Percentiles rank a stretch among this genome's conserved stretches.
Conservation (phyloP, 345 rosid species). For the Hirschfeldia incana region DNA sequence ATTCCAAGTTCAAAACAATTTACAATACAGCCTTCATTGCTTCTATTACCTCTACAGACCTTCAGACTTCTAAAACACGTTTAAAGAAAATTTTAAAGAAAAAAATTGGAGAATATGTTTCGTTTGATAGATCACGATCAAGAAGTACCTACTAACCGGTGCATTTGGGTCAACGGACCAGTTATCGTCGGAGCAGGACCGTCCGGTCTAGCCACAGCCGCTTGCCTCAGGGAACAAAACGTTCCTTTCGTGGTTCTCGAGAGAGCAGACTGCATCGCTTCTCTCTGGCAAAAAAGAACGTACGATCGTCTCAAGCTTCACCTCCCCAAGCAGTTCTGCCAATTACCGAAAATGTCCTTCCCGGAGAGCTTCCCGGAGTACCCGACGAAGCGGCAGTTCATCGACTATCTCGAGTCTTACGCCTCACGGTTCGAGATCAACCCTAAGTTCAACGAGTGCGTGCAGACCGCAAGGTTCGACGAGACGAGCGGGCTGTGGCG, state of each 20-base stretch:
- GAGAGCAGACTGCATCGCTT: constrained; percentile 82
- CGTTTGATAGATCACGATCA: constrained; percentile 46
- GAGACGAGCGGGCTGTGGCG: constrained; percentile 82
- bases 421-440: constrained; percentile 60
- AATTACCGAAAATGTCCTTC: constrained; percentile 76
- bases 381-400: constrained; percentile 69
- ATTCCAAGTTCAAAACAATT: constrained; percentile 32
- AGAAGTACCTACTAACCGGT: constrained; percentile 45
- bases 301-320: constrained; percentile 86
- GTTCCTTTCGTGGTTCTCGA: constrained; percentile 78
- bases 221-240: constrained; percentile 68
- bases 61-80: background rate
- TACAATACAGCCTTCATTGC: constrained; percentile 6
- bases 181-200: constrained; percentile 90
- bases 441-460: constrained; percentile 82
- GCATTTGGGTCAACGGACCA: constrained; percentile 75
- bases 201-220: constrained; percentile 76
- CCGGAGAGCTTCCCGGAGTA: constrained; percentile 76
- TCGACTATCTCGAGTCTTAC: constrained; percentile 70
- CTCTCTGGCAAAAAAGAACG: constrained; percentile 78
- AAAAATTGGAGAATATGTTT: constrained; percentile 51
- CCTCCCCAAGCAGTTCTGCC: constrained; percentile 80
- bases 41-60: background rate
- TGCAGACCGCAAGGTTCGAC: constrained; percentile 74
- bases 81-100: background rate